Evolutionary conservation across 1,139 yeast genomes (phyloP).

Genomic region (Pichia sp.): DNA sequence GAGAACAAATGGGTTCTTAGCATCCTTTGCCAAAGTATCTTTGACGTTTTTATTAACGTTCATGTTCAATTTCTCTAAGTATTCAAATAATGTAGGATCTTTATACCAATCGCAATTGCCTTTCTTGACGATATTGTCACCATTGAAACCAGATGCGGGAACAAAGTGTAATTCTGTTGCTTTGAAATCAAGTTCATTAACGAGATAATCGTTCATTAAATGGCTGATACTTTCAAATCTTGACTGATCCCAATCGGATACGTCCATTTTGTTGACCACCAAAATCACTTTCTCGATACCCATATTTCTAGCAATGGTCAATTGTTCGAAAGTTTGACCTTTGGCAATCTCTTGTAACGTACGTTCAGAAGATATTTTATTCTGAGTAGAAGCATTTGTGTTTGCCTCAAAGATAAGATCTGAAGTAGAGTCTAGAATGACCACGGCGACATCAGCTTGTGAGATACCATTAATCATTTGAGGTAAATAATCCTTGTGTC

Average conservation of each 20-base stretch:
- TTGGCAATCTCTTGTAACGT: constrained; percentile 28
- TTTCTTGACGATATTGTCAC: constrained; percentile 64
- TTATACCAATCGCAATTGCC: constrained; percentile 29
- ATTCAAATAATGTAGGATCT: constrained; percentile 54
- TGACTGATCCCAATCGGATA: constrained; percentile 36
- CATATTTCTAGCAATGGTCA: constrained; percentile 70
- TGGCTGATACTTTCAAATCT: constrained; percentile 57
- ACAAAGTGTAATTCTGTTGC: constrained; percentile 50
- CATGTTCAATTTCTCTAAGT: constrained; percentile 36
- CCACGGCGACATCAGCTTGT: constrained; percentile 71
- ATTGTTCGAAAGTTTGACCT: constrained; percentile 95
- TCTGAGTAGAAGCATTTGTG: background rate
- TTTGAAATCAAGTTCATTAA: constrained; percentile 44
- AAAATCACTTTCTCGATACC: constrained; percentile 75
- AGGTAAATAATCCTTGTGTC: constrained; percentile 96
- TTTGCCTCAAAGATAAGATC: constrained; percentile 56
- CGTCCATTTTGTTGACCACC: constrained; percentile 86
- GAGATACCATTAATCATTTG: constrained; percentile 97
- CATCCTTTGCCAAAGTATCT: constrained; percentile 2
- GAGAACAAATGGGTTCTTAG: constrained; percentile 34
- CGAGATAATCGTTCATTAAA: constrained; percentile 43
- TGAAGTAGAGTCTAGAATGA: constrained; percentile 80
- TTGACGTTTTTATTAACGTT: constrained; percentile 3
- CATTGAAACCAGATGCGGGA: constrained; percentile 83
- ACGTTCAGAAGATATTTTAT: constrained; percentile 47